Evolutionary conservation across 345 rosid species (phyloP).

Genomic region (Eucalyptus regnans): DNA sequence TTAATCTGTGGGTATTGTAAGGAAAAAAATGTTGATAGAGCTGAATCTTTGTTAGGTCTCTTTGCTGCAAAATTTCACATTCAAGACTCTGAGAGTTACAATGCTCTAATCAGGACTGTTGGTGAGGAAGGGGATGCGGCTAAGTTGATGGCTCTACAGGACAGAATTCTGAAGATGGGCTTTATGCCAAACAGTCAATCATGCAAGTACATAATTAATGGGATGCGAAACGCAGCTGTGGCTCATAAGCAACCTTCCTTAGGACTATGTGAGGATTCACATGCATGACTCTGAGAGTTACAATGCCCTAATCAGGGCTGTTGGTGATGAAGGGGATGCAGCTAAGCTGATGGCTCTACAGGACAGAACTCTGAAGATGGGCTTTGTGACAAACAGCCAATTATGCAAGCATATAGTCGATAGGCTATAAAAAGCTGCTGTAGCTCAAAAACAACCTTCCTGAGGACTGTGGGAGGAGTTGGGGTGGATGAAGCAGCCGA

Average conservation of each 20-base stretch:
- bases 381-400: slow-evolving; percentile 47
- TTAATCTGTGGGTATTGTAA: slow-evolving; percentile 47
- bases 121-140: slow-evolving; percentile 34
- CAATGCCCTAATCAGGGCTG: slow-evolving; percentile 22
- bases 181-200: slow-evolving; percentile 48
- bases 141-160: slow-evolving; percentile 45
- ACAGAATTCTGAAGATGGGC: slow-evolving; percentile 57
- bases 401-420: slow-evolving; percentile 48
- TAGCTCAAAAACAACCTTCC: not conserved
- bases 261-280: not conserved
- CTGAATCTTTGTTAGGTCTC: slow-evolving; percentile 36
- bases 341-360: slow-evolving; percentile 43
- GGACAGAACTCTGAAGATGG: slow-evolving; percentile 49
- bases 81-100: slow-evolving; percentile 51
- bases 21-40: slow-evolving; percentile 34
- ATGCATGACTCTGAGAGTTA: slow-evolving; percentile 40
- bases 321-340: slow-evolving; percentile 34
- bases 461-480: not conserved
- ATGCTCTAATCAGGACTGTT: slow-evolving; percentile 20
- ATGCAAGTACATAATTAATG: slow-evolving; percentile 45
- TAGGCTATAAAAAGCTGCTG: slow-evolving; percentile 14
- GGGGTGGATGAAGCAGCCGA: not conserved
- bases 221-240: slow-evolving; percentile 10
- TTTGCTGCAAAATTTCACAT: slow-evolving; percentile 50
- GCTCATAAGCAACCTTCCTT: not conserved